A percentile compares a stretch with the other conserved stretches of the same genome.
Evolutionary conservation across 2,329 filamentous ascomycete species (phyloP).

Genomic region (Venturia carpophila): DNA sequence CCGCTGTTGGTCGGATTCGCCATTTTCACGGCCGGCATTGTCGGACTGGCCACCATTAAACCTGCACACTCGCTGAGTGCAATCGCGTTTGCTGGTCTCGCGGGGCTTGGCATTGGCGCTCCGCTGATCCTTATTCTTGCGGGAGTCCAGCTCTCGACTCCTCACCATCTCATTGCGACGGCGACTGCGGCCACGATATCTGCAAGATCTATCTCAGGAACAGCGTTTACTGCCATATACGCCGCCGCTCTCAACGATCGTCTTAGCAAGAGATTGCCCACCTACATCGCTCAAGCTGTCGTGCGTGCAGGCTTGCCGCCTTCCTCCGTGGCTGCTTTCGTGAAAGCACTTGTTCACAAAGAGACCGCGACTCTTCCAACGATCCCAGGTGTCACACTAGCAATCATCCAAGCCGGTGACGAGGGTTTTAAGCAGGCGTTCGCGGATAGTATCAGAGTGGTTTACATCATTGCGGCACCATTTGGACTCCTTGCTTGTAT

Average conservation of each 20-base stretch:
- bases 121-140: neutral
- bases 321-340: neutral
- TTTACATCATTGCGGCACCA: conserved; percentile 28
- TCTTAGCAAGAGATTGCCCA: neutral
- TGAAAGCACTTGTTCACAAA: neutral
- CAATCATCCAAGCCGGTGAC: neutral
- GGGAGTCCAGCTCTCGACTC: conserved; percentile 10
- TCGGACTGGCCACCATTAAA: conserved; percentile 2
- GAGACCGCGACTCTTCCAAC: neutral
- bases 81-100: conserved; percentile 5
- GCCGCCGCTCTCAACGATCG: neutral
- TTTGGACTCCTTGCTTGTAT: conserved; percentile 28
- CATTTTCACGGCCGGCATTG: conserved; percentile 1
- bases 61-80: neutral
- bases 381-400: neutral
- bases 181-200: conserved; percentile 3
- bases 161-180: conserved; percentile 7
- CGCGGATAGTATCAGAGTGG: conserved; percentile 25
- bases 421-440: conserved; percentile 21
- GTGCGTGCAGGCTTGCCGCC: neutral
- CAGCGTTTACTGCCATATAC: conserved; percentile 9
- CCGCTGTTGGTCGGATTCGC: conserved; percentile 2
- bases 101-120: neutral
- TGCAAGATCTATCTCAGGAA: neutral
- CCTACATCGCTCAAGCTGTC: neutral